Base-by-base conservation (phyloP, 2,329 filamentous ascomycete genomes). In the Seiridium cupressi region DNA sequence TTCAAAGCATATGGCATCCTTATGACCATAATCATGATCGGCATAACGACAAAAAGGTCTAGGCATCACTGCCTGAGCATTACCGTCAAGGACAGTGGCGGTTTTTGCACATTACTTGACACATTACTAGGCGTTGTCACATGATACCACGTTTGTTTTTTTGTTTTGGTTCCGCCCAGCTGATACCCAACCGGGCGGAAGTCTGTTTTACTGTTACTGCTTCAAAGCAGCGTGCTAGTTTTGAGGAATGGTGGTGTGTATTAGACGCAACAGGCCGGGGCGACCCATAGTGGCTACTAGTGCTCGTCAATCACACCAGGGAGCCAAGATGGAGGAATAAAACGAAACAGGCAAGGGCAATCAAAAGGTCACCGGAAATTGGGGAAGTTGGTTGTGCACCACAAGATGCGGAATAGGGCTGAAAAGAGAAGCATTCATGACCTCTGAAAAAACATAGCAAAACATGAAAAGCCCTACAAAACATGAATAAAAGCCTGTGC, bases 91-190 rank as follows among this genome's bases (percentile, higher is more conserved):
- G 60, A 62, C 44, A 59, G 56, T 61, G 61, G 65, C 64, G 62
- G 62, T 61, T 60, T 64, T 26, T 55, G 42, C 38, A 44, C n/a
- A 55, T 35, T n/a, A 65, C 66, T 51, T 54, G 46, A 64, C 61
- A 64, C 63, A 65, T 65, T 64, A 60, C 60, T 63, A 61, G 70
- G 70, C 69, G 70, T 72, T 72, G 64, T 62, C 63, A 65, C 64
- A 63, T 70, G 70, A 73, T 73, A 73, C 70, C 70, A 73, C 64
- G 69, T 69, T 70, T 71, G 64, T 60, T 71, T 68, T 68, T 26
- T 26, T 26, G 18, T 51, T 44, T 51, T 54, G 59, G 38, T 58
- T 40, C 36, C 35, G 51, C 49, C 46, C 47, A 46, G 38, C 32
- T 35, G 53, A 59, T 34, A 44, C 48, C 38, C 36, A 5, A 32